Conservation (phyloP, 768 basidiomycete species). For the Cubamyces lactineus region DNA sequence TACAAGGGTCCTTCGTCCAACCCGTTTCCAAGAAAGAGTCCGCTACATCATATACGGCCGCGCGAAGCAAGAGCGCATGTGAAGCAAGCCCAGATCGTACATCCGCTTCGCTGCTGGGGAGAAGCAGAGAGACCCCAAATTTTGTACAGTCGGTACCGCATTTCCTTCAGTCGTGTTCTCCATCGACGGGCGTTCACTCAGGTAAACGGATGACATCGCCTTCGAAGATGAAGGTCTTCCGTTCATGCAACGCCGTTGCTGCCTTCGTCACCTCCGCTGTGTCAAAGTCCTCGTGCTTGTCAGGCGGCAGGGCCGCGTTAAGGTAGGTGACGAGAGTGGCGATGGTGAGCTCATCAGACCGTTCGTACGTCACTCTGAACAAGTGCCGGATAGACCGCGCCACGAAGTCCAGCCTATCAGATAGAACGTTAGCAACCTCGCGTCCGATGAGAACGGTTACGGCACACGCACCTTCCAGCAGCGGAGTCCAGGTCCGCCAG, state of each 20-base stretch:
- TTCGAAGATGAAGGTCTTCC: slow-evolving; percentile 35
- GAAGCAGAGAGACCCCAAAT: background rate
- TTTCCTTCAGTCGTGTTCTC: background rate
- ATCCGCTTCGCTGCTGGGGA: no score
- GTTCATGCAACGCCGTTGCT: slow-evolving; percentile 36
- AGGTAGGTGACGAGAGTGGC: slow-evolving; percentile 70
- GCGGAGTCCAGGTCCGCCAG: slow-evolving; percentile 64
- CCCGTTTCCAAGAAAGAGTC: slow-evolving; percentile 15
- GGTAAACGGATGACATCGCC: slow-evolving; percentile 37
- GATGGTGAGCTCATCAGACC: slow-evolving; percentile 69
- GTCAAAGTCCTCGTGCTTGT: slow-evolving; percentile 84
- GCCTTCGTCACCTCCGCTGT: slow-evolving; percentile 62
- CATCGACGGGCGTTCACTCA: background rate
- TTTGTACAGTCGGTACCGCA: slow-evolving; percentile 3
- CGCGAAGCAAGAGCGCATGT: no score
- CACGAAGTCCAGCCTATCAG: slow-evolving; percentile 58
- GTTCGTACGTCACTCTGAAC: slow-evolving; percentile 68
- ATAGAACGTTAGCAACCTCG: slow-evolving; percentile 17
- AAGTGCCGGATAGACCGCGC: slow-evolving; percentile 63
- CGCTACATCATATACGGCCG: slow-evolving; percentile 1
- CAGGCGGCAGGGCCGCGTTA: slow-evolving; percentile 74
- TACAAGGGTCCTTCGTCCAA: slow-evolving; percentile 17
- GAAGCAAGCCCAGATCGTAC: no score
- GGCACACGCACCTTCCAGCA: slow-evolving; percentile 57
- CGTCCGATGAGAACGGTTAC: slow-evolving; percentile 4